phyloP scores from a whole-genome alignment of 495 filamentous ascomycete species.

The Lepraria neglecta region DNA sequence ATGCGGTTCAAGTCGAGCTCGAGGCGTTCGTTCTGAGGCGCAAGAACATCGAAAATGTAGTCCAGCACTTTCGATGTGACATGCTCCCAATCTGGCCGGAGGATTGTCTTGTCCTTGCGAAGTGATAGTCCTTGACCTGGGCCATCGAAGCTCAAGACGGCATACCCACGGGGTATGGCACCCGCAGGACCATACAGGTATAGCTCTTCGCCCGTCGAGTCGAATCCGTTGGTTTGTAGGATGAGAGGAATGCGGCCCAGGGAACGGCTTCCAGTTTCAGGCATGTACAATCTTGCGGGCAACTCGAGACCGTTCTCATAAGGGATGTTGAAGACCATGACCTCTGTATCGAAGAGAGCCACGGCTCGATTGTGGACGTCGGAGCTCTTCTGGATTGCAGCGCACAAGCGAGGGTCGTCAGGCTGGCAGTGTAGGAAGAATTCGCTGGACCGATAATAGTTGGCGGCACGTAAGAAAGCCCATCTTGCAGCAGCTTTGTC shows the following conservation, averaged over 20 bases:
- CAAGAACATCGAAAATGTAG: background rate
- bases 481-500: constrained; percentile 27
- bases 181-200: constrained; percentile 32
- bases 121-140: constrained; percentile 46
- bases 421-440: constrained; percentile 33
- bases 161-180: constrained; percentile 39
- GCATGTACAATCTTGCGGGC: constrained; percentile 42
- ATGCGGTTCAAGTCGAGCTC: constrained; percentile 40
- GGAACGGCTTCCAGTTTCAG: constrained; percentile 19
- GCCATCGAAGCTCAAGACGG: constrained; percentile 35
- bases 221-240: constrained; percentile 36
- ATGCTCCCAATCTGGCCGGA: constrained; percentile 27
- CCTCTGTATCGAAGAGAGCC: constrained; percentile 21
- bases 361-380: constrained; percentile 27
- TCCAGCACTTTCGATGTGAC: background rate
- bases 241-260: constrained; percentile 39
- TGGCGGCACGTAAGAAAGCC: constrained; percentile 37
- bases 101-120: constrained; percentile 24
- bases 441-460: constrained; percentile 38
- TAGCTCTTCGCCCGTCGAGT: constrained; percentile 45
- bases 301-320: constrained; percentile 32
- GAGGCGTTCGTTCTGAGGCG: constrained; percentile 17
- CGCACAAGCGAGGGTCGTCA: constrained; percentile 3
- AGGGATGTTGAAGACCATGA: constrained; percentile 34
- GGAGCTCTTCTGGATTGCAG: constrained; percentile 22